phyloP scores from a whole-genome alignment of 192 early-diverging fungal species.

The Rhizophlyctis rosea region DNA sequence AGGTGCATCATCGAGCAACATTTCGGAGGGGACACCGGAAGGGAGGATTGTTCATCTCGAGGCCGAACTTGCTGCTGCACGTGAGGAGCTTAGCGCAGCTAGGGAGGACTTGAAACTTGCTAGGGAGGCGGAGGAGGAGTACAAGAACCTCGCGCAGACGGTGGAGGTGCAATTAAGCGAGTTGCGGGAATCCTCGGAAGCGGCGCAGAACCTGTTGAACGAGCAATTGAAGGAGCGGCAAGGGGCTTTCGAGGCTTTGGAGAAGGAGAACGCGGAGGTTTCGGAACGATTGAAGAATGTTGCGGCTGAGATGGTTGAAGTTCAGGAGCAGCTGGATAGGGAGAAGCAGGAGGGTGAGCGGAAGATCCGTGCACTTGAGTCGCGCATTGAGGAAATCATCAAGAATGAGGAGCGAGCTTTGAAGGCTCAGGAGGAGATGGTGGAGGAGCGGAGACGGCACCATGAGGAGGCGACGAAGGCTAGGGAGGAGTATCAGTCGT shows the following conservation, averaged over 20 bases:
- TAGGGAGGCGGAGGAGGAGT: conserved; percentile 49
- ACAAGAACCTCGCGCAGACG: conserved; percentile 56
- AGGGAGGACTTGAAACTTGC: conserved; percentile 53
- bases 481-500: conserved; percentile 67
- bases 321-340: conserved; percentile 44
- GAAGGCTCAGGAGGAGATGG: conserved; percentile 26
- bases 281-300: conserved; percentile 28
- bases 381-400: conserved; percentile 22
- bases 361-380: conserved; percentile 18
- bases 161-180: conserved; percentile 63
- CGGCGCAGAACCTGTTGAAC: conserved; percentile 28
- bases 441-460: conserved; percentile 53
- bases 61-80: conserved; percentile 18
- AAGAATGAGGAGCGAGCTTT: conserved; percentile 32
- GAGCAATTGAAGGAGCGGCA: conserved; percentile 17
- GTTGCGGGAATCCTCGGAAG: conserved; percentile 59
- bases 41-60: conserved; percentile 15
- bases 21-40: too few species aligned
- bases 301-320: conserved; percentile 29
- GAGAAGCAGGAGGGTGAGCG: conserved; percentile 38
- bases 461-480: conserved; percentile 44
- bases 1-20: too few species aligned
- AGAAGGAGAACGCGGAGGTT: conserved; percentile 17
- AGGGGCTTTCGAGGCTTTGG: conserved; percentile 2
- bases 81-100: conserved; percentile 46